phyloP scores from a whole-genome alignment of 1,284 basidiomycete genomes.

The Chondrostereum purpureum region DNA sequence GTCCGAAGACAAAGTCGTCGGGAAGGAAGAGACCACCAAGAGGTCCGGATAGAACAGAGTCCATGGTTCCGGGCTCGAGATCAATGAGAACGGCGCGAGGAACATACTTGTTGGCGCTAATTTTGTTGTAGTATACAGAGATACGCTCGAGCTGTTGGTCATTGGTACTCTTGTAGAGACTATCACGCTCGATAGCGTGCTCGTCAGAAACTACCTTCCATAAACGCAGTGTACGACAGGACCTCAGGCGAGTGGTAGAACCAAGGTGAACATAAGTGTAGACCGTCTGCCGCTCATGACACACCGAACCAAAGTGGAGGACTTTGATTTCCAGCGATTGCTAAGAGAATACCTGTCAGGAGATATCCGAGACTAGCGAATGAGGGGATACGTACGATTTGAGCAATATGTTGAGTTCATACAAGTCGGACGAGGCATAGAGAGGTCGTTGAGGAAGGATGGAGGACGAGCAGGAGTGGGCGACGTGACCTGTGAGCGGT shows the following conservation, averaged over 20 bases:
- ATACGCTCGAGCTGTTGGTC: conserved; percentile 98
- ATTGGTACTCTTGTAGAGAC: conserved; percentile 88
- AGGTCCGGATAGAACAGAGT: conserved; percentile 83
- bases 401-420: conserved; percentile 94
- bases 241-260: conserved; percentile 99
- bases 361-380: conserved; percentile 5
- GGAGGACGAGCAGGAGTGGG: conserved; percentile 97
- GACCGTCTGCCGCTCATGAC: conserved; percentile 97
- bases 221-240: conserved; percentile 91
- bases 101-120: conserved; percentile 89
- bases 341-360: conserved; percentile 13
- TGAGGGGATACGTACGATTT: conserved; percentile 78
- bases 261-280: conserved; percentile 99
- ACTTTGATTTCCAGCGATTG: conserved; percentile 99
- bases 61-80: conserved; percentile 96
- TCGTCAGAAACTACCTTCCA: conserved; percentile 98
- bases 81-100: conserved; percentile 94
- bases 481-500: conserved; percentile 72
- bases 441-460: conserved; percentile 95
- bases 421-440: conserved; percentile 93
- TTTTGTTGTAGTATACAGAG: conserved; percentile 93
- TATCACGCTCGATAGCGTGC: conserved; percentile 92
- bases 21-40: conserved; percentile 88
- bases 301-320: conserved; percentile 98
- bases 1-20: conserved; percentile 91